Evolutionary conservation across 2,329 filamentous ascomycete species (phyloP).

Genomic region (Biscogniauxia marginata): DNA sequence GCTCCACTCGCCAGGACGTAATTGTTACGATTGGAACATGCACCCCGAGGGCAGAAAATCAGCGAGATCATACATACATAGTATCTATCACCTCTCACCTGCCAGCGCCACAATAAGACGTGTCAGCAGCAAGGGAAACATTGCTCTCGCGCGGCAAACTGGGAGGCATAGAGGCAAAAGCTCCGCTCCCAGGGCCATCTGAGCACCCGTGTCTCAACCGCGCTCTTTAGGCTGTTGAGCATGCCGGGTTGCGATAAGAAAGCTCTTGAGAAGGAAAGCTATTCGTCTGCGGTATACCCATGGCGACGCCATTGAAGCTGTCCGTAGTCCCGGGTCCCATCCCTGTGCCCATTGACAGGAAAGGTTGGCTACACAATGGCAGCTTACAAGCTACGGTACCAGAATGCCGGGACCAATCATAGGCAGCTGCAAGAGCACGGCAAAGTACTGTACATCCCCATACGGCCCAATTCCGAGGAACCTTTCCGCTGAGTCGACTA

Average conservation of each 20-base stretch:
- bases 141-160: too few relatives aligned
- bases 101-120: not conserved
- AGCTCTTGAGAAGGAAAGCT: not conserved
- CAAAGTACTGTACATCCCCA: not conserved
- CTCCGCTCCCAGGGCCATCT: not conserved
- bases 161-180: not conserved
- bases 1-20: not conserved
- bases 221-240: too few relatives aligned
- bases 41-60: not conserved
- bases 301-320: constrained; percentile 1
- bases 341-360: not conserved
- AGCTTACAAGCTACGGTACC: constrained; percentile 3
- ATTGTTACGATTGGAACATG: not conserved
- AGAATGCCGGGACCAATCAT: constrained; percentile 2
- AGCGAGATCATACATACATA: not conserved
- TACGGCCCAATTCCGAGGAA: not conserved
- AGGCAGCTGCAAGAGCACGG: not conserved
- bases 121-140: too few relatives aligned
- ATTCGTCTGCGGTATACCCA: constrained; percentile 1
- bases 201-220: not conserved
- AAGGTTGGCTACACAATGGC: not conserved
- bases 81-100: not conserved
- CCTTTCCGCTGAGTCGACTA: not conserved
- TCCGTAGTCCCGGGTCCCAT: not conserved
- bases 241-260: not conserved